Evolutionary conservation across 352 stramenopile genomes (phyloP).

Genomic region (Pythium aquatile): DNA sequence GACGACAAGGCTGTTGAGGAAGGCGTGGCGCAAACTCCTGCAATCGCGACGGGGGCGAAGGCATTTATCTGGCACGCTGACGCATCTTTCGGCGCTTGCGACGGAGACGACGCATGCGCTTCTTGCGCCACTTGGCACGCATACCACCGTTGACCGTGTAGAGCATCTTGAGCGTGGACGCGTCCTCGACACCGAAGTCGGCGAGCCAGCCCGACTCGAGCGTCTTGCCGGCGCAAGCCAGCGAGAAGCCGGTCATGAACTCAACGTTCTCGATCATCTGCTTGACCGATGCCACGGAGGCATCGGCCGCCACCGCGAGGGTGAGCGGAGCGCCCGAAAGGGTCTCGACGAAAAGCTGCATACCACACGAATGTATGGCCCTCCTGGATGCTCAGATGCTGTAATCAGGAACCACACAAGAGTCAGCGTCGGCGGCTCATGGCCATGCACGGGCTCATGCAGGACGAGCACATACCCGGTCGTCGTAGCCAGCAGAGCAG

Average conservation of each 20-base stretch:
- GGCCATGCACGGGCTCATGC: not conserved
- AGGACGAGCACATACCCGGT: slow-evolving; percentile 42
- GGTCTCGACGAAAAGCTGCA: slow-evolving; percentile 95
- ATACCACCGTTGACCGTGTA: slow-evolving; percentile 93
- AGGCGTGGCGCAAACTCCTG: not conserved
- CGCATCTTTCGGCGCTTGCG: slow-evolving; percentile 99
- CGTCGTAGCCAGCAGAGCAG: slow-evolving; percentile 88
- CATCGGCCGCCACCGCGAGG: slow-evolving; percentile 76
- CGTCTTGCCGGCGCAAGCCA: slow-evolving; percentile 86
- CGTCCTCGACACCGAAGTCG: slow-evolving; percentile 91
- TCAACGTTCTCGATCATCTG: slow-evolving; percentile 94
- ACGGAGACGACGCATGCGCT: slow-evolving; percentile 97
- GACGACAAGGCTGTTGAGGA: not conserved
- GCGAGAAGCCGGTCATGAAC: slow-evolving; percentile 93
- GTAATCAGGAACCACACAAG: slow-evolving; percentile 1
- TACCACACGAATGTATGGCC: slow-evolving; percentile 80
- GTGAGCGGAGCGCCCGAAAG: slow-evolving; percentile 82
- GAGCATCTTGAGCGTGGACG: slow-evolving; percentile 91
- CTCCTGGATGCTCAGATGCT: slow-evolving; percentile 93
- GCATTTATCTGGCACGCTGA: slow-evolving; percentile 97
- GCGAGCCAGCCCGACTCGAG: slow-evolving; percentile 83
- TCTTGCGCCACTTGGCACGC: slow-evolving; percentile 98
- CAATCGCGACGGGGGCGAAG: slow-evolving; percentile 4
- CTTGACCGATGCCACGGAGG: slow-evolving; percentile 92
- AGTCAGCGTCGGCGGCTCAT: not conserved